These are phyloP conservation scores for Coelastrella sp. DNA, from an alignment of 139 green algal species.

Conservation along the genomic window DNA sequence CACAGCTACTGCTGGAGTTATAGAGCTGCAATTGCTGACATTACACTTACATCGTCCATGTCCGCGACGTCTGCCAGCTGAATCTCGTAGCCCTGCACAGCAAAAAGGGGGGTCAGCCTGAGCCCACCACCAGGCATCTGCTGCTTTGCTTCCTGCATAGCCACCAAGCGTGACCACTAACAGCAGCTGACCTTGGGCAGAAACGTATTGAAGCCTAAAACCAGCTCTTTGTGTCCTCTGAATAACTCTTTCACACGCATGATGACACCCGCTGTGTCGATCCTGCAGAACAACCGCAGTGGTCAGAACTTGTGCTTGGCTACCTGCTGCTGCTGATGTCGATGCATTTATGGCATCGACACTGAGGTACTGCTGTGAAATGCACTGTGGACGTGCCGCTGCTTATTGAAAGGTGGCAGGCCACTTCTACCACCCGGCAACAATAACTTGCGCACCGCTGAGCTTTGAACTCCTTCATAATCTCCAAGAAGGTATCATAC, in stretches of 20 bases:
- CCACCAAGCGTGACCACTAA: neutral
- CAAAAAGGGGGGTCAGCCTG: neutral
- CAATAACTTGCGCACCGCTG: constrained; percentile 71
- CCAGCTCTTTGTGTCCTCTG: constrained; percentile 93
- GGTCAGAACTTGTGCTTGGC: neutral
- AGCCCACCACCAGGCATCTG: constrained; percentile 2
- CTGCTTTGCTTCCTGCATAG: neutral
- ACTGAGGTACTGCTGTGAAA: no score
- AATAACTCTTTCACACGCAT: constrained; percentile 96
- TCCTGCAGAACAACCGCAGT: constrained; percentile 71
- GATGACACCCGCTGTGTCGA: constrained; percentile 98
- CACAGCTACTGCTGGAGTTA: neutral
- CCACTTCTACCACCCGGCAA: constrained; percentile 24
- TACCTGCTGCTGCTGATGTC: neutral
- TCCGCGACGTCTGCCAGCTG: constrained; percentile 65
- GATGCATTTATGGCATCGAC: no score
- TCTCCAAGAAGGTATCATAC: constrained; percentile 97
- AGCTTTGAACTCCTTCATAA: constrained; percentile 99
- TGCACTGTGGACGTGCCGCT: no score
- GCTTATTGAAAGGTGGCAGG: neutral
- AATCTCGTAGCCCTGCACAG: constrained; percentile 84
- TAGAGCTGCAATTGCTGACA: neutral
- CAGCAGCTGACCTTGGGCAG: constrained; percentile 83
- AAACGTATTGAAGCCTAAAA: constrained; percentile 99
- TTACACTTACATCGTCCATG: constrained; percentile 47